Evolutionary conservation across 2,329 filamentous ascomycete species (phyloP), one percentile per base, ranked within the genome.

Genomic region (Colletotrichum sp.): DNA sequence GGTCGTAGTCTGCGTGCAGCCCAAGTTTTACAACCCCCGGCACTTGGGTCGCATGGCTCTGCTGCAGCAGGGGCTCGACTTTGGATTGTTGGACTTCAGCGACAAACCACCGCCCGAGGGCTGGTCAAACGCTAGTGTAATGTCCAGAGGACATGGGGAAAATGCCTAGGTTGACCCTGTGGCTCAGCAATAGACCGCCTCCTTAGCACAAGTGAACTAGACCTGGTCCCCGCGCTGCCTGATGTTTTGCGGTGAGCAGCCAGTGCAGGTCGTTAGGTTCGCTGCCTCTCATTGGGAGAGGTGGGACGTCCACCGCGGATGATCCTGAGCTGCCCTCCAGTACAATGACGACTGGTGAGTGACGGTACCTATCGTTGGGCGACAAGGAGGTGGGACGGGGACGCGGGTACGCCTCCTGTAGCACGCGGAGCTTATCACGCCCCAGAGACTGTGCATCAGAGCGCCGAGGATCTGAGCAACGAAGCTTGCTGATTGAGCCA

Each of bases 341-440:
- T 27, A 51, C 61, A 31, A 34, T 27, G 36, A 31, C 36, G 18
- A 51, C 38, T 51, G n/a, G 43, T 51, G 38, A 57, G 47, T 66
- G 18, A 18, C 36, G 51, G 67, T 34, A 57, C 38, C 66, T 65
- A 15, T 63, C 59, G 63, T 43, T 61, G 66, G 66, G 51, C 34
- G n/a, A 38, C 47, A 15, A 51, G 67, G 68, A 58, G 43, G 43
- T 51, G 43, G 43, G 43, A 51, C 43, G 43, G 68, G 58, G 58
- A 73, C 72, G 72, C 65, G 69, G 69, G 58, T 57, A 59, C n/a
- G 58, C 54, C 71, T 69, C 69, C 69, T 72, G 72, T 74, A 54
- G 63, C 72, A 74, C 69, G 69, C 72, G 64, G 69, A 74, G 64
- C 70, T 74, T 62, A 73, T 74, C 65, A 74, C 51, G 47, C 69